phyloP scores from a whole-genome alignment of 2,329 filamentous ascomycete genomes.

The Pseudocercospora fijiensis region DNA sequence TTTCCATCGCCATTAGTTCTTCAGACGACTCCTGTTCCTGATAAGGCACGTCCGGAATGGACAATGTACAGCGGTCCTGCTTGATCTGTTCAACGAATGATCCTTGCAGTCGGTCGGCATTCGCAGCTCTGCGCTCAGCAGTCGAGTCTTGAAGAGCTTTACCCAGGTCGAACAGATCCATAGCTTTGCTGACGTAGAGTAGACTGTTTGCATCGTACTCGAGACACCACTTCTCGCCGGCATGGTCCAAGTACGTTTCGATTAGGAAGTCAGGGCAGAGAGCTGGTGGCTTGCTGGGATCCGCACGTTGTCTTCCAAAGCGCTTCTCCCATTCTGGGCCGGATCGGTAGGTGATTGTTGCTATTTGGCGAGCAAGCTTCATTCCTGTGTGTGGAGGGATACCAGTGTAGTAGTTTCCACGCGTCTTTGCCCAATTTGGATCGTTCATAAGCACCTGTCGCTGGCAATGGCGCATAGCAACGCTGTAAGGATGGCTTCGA shows the following conservation, averaged over 20 bases:
- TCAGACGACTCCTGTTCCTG: conserved; percentile 68
- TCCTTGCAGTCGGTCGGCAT: conserved; percentile 57
- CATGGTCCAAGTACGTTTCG: conserved; percentile 96
- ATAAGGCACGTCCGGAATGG: conserved; percentile 79
- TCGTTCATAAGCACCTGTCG: conserved; percentile 99
- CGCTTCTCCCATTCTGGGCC: conserved; percentile 97
- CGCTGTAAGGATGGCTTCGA: conserved; percentile 92
- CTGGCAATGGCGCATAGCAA: conserved; percentile 97
- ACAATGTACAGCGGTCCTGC: conserved; percentile 69
- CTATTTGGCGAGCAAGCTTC: conserved; percentile 96
- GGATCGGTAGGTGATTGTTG: conserved; percentile 93
- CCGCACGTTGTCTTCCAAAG: conserved; percentile 83
- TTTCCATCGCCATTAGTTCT: conserved; percentile 37
- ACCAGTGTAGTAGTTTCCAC: conserved; percentile 80
- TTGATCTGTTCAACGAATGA: conserved; percentile 24
- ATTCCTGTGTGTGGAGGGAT: conserved; percentile 93
- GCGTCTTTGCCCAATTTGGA: conserved; percentile 75
- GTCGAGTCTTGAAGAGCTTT: conserved; percentile 65
- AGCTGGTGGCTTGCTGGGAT: conserved; percentile 80
- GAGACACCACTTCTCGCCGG: conserved; percentile 95
- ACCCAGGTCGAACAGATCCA: conserved; percentile 96
- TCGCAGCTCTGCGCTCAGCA: conserved; percentile 60
- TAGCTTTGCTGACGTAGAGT: conserved; percentile 95
- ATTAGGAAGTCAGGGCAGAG: conserved; percentile 97
- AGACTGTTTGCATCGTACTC: conserved; percentile 96